Percentiles rank a stretch among this genome's conserved stretches.
phyloP scores from a whole-genome alignment of 2,329 filamentous ascomycete genomes.

The Emericellopsis cladophorae region DNA sequence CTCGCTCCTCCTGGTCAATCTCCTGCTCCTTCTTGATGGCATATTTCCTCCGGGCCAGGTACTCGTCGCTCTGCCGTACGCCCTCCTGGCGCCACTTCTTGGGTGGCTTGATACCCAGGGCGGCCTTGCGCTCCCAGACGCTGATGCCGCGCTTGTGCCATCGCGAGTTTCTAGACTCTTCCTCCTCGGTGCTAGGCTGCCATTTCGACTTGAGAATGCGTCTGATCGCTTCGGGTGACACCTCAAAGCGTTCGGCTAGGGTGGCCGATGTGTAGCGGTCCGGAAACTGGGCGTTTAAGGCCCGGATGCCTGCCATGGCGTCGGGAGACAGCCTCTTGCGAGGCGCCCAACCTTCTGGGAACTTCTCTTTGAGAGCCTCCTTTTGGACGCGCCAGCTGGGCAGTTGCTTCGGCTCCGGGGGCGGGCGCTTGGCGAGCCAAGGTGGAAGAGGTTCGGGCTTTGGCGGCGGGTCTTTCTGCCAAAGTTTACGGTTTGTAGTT shows the following conservation, averaged over 20 bases:
- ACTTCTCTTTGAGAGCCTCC: constrained; percentile 60
- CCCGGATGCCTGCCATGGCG: constrained; percentile 78
- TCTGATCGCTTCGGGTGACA: constrained; percentile 79
- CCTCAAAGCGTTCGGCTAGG: constrained; percentile 66
- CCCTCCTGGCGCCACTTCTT: constrained; percentile 45
- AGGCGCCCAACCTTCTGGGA: constrained; percentile 70
- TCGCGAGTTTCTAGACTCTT: constrained; percentile 41
- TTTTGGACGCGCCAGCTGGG: constrained; percentile 64
- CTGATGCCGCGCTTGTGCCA: constrained; percentile 49
- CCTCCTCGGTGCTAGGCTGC: constrained; percentile 47
- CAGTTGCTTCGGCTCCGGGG: not conserved
- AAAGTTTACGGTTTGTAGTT: no score
- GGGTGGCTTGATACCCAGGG: constrained; percentile 49
- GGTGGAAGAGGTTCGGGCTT: no score
- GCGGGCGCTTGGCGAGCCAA: no score
- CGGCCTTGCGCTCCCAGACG: constrained; percentile 48
- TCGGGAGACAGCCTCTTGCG: constrained; percentile 83
- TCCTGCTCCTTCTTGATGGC: constrained; percentile 12
- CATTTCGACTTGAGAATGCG: constrained; percentile 77
- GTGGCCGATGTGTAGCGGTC: constrained; percentile 61
- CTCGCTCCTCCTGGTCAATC: constrained; percentile 15
- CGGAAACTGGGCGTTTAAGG: constrained; percentile 66
- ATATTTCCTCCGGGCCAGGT: constrained; percentile 20
- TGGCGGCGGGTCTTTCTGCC: no score
- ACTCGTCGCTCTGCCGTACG: constrained; percentile 29